phyloP scores from a whole-genome alignment of 495 filamentous ascomycete species.

The Cercophora samala region DNA sequence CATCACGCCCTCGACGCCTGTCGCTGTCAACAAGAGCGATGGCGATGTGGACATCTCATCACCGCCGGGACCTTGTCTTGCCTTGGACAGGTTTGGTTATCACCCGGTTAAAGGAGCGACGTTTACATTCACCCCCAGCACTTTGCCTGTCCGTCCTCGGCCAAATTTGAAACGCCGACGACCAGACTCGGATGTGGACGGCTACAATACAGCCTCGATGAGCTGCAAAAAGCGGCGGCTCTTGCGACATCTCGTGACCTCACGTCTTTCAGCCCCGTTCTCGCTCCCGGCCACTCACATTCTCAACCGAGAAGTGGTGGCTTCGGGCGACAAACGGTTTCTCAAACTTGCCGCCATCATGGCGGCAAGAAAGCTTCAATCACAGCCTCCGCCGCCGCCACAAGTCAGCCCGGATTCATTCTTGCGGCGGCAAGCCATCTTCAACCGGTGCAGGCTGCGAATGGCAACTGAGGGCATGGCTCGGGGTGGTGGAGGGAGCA shows the following conservation, averaged over 20 bases:
- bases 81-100: constrained; percentile 19
- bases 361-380: constrained; percentile 23
- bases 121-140: constrained; percentile 23
- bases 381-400: constrained; percentile 9
- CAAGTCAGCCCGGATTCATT: constrained; percentile 24
- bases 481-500: constrained; percentile 9
- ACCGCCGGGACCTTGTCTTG: constrained; percentile 3
- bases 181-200: constrained; percentile 60
- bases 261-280: constrained; percentile 64
- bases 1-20: background rate
- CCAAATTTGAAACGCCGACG: constrained; percentile 53
- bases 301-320: constrained; percentile 50
- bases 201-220: constrained; percentile 46
- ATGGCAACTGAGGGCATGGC: constrained; percentile 20
- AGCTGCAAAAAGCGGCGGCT: constrained; percentile 66
- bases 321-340: constrained; percentile 53
- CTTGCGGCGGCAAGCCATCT: constrained; percentile 32
- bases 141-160: constrained; percentile 7
- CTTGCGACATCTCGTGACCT: constrained; percentile 61
- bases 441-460: constrained; percentile 32
- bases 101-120: constrained; percentile 18
- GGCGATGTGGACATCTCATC: background rate
- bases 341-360: constrained; percentile 32
- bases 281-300: constrained; percentile 67
- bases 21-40: background rate